Evolutionary conservation across 2,329 filamentous ascomycete species (phyloP), one percentile per base, ranked within the genome.

Genomic region (Phialophora macrospora): DNA sequence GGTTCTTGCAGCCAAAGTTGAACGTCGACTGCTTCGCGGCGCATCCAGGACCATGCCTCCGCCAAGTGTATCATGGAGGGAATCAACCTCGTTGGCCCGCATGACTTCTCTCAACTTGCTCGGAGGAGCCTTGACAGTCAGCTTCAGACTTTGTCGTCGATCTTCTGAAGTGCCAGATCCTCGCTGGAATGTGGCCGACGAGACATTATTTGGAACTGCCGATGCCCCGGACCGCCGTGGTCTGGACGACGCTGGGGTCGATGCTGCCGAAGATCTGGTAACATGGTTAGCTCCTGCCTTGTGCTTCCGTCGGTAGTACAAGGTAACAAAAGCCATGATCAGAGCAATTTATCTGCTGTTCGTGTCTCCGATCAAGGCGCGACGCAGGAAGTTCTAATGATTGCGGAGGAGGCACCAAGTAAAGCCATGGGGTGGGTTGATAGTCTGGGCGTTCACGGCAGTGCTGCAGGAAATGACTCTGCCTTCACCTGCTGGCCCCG

Each of bases 91-190:
- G 48, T 69, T 71, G 22, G 72, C 69, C 59, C 55, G 78, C 70
- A 72, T 82, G 28, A 79, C 80, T 70, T 83, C 81, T 34, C 81
- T 80, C 62, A 83, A 73, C 72, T 81, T 83, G 71, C 76, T 81
- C 22, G 80, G 77, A 20, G 81, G 79, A 77, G 82, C 82, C 69
- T 80, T 83, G 58, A 83, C 77, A 5, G 79, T 83, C 61, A 83
- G 72, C 68, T 77, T 78, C 55, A 83, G 78, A 48, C 80, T 80
- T 71, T 75, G 78, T 65, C 74, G 74, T 20, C 71, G 68, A 62
- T 80, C 76, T 61, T 76, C 77, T 30, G 61, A 24, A 20, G 57
- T 52, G 55, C 64, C 61, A 32, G 44, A 58, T 24, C 68, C 62
- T 34, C 67, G 67, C 41, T 69, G 67, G 30, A 69, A 54, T 3